Evolutionary conservation across 176 grass and related monocot genomes (phyloP).

Genomic region (Pharus latifolius): DNA sequence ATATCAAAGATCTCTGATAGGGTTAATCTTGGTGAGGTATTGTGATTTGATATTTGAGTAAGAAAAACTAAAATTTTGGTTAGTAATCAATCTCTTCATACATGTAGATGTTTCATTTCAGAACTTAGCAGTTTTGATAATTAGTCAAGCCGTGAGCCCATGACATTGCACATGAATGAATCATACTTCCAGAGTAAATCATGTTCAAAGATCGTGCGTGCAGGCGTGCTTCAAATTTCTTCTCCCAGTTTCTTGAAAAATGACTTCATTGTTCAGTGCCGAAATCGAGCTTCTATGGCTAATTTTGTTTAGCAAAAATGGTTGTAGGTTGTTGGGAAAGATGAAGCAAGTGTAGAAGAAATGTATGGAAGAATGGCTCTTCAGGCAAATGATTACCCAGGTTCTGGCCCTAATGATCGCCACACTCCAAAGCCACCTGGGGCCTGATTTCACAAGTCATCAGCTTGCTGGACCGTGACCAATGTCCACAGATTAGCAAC

Average conservation of each 20-base stretch:
- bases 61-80: neutral
- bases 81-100: no score
- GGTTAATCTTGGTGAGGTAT: neutral
- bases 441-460: neutral
- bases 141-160: no score
- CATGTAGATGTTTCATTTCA: no score
- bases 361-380: slow-evolving; percentile 42
- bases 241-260: neutral
- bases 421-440: slow-evolving; percentile 54
- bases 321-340: slow-evolving; percentile 9
- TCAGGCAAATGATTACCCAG: slow-evolving; percentile 45
- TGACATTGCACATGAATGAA: neutral
- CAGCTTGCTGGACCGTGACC: neutral
- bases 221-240: neutral
- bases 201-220: neutral
- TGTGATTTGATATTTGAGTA: neutral
- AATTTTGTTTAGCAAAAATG: neutral
- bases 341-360: slow-evolving; percentile 12
- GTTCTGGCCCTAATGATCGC: slow-evolving; percentile 41
- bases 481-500: slow-evolving; percentile 8
- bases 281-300: no score
- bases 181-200: neutral
- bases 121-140: no score
- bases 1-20: neutral
- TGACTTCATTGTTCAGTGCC: neutral